phyloP scores from a whole-genome alignment of 768 basidiomycete species.

The Leucosporidium scottii region DNA sequence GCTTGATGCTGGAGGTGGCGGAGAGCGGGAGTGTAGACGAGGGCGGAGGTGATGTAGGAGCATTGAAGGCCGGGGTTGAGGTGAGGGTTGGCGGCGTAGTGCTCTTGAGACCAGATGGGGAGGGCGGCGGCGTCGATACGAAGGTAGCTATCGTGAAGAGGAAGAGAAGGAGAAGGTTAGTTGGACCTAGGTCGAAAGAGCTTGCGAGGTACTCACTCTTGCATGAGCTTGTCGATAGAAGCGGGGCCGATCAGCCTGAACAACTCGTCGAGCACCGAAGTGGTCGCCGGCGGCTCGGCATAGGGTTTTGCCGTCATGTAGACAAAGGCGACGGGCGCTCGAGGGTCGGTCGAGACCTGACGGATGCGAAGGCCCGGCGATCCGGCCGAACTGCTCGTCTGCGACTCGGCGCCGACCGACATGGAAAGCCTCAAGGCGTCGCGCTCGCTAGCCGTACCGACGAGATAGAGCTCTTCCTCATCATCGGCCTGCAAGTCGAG shows the following conservation, averaged over 20 bases:
- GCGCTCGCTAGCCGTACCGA: background rate
- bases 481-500: background rate
- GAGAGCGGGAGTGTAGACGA: background rate
- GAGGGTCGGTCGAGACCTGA: background rate
- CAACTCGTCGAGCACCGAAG: background rate
- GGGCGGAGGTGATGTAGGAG: background rate
- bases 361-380: background rate
- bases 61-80: background rate
- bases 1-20: background rate
- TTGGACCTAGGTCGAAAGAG: no score
- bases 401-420: background rate
- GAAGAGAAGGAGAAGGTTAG: no score
- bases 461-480: background rate
- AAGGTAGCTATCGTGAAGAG: background rate
- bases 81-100: background rate
- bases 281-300: background rate
- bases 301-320: background rate
- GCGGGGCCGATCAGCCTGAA: background rate
- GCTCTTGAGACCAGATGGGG: background rate
- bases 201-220: background rate
- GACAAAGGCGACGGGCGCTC: background rate
- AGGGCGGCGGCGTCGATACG: background rate
- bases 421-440: background rate
- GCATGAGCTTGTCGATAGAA: background rate
- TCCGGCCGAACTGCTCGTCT: background rate